Percentiles rank a stretch among this genome's conserved stretches.
phyloP scores from a whole-genome alignment of 306 rosid genomes.

The Hippophae gyantsensis region DNA sequence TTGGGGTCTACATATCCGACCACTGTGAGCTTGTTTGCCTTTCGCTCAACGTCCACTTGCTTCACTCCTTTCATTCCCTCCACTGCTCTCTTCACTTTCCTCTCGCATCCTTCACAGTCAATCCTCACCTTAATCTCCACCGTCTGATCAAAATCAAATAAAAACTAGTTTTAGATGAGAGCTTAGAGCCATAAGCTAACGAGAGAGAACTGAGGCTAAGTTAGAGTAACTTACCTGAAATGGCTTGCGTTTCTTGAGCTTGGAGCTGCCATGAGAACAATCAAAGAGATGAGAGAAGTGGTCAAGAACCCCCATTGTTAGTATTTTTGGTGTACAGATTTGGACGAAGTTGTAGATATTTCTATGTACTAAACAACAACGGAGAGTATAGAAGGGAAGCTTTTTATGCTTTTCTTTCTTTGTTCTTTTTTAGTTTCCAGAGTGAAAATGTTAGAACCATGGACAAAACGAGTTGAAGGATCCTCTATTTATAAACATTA shows the following conservation, averaged over 20 bases:
- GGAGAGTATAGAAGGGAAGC: too few relatives aligned
- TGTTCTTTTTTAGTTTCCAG: too few relatives aligned
- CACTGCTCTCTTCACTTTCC: slow-evolving; percentile 54
- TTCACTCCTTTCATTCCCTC: slow-evolving; percentile 79
- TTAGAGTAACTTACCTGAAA: slow-evolving; percentile 39
- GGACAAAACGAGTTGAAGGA: too few relatives aligned
- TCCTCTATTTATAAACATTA: too few relatives aligned
- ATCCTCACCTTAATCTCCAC: slow-evolving; percentile 80
- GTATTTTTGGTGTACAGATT: too few relatives aligned
- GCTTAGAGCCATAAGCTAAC: neutral
- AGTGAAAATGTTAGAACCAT: too few relatives aligned
- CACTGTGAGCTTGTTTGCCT: slow-evolving; percentile 63
- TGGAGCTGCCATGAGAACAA: slow-evolving; percentile 24
- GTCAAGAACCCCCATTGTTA: slow-evolving; percentile 37
- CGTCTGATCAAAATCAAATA: slow-evolving; percentile 33
- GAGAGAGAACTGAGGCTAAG: neutral
- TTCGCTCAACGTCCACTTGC: slow-evolving; percentile 52
- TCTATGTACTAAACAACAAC: too few relatives aligned
- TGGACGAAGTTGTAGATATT: too few relatives aligned
- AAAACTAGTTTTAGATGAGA: neutral
- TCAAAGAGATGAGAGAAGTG: slow-evolving; percentile 37
- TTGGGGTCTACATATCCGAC: slow-evolving; percentile 53
- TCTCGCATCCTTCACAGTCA: slow-evolving; percentile 89
- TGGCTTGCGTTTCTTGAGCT: slow-evolving; percentile 39
- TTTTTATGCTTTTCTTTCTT: too few relatives aligned